Evolutionary conservation across 768 basidiomycete species (phyloP).

Genomic region (Pleurotus citrinopileatus): DNA sequence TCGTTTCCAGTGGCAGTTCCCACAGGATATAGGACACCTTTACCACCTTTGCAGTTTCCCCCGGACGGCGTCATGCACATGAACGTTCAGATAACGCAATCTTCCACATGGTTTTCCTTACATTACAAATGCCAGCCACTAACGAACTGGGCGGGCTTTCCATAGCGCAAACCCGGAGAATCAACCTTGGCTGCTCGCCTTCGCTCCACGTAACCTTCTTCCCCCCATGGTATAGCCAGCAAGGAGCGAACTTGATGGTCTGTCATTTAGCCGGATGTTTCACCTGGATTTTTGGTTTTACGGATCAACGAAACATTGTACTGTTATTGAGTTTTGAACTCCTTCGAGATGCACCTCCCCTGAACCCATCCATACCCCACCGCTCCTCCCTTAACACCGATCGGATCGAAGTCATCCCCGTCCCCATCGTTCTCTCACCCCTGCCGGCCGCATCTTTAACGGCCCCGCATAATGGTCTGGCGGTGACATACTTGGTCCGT

Average conservation of each 20-base stretch:
- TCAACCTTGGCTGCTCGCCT: neutral
- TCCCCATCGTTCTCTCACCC: neutral
- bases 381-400: neutral
- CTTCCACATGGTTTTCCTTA: neutral
- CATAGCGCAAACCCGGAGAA: neutral
- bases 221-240: neutral
- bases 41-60: neutral
- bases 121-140: neutral
- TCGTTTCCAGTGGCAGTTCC: neutral
- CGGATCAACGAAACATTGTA: neutral
- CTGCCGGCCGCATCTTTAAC: slow-evolving; percentile 2
- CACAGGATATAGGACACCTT: neutral
- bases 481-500: no score
- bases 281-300: neutral
- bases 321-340: neutral
- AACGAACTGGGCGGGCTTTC: slow-evolving; percentile 1
- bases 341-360: no score
- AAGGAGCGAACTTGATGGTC: neutral
- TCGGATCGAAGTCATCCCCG: slow-evolving; percentile 2
- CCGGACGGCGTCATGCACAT: neutral
- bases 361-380: no score
- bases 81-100: neutral
- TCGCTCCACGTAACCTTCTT: neutral
- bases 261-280: neutral
- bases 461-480: no score